phyloP scores from a whole-genome alignment of 306 rosid species.

The Vicia faba region DNA sequence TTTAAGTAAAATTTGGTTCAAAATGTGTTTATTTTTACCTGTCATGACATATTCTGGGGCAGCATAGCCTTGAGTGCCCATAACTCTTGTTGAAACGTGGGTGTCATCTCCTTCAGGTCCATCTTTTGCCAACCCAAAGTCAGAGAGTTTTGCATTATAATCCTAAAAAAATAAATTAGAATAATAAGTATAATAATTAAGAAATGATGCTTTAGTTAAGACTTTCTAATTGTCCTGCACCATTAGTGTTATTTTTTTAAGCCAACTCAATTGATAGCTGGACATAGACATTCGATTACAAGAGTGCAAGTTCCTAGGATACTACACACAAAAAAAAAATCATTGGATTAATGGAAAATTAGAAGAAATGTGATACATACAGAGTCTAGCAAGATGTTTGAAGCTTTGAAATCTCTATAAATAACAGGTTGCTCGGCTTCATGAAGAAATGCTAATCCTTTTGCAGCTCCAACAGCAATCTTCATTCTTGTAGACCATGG shows the following conservation, averaged over 20 bases:
- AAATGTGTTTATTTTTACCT: conserved; percentile 40
- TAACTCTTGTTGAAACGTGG: conserved; percentile 86
- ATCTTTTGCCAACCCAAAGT: conserved; percentile 90
- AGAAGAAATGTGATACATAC: conserved; percentile 40
- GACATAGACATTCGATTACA: too few relatives aligned
- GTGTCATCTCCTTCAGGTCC: conserved; percentile 96
- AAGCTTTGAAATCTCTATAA: conserved; percentile 86
- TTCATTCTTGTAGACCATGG: conserved; percentile 95
- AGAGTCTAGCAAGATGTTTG: conserved; percentile 84
- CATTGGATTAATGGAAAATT: background rate
- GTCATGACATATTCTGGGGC: conserved; percentile 98
- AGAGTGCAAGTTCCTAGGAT: too few relatives aligned
- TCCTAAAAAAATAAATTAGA: conserved; percentile 51
- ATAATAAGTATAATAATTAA: background rate
- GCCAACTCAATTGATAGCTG: too few relatives aligned
- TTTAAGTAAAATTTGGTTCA: background rate
- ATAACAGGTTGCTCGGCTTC: conserved; percentile 86
- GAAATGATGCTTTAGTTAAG: background rate
- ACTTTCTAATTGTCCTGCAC: background rate
- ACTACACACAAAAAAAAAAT: background rate
- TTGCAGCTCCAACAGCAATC: conserved; percentile 90
- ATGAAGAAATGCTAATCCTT: conserved; percentile 84
- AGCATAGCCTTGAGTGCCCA: conserved; percentile 95
- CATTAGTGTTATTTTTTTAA: too few relatives aligned
- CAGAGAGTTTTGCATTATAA: conserved; percentile 80